These are phyloP conservation scores for Aspergillus hortae DNA, from an alignment of 2,329 filamentous ascomycete genomes.

Conservation along the genomic window DNA sequence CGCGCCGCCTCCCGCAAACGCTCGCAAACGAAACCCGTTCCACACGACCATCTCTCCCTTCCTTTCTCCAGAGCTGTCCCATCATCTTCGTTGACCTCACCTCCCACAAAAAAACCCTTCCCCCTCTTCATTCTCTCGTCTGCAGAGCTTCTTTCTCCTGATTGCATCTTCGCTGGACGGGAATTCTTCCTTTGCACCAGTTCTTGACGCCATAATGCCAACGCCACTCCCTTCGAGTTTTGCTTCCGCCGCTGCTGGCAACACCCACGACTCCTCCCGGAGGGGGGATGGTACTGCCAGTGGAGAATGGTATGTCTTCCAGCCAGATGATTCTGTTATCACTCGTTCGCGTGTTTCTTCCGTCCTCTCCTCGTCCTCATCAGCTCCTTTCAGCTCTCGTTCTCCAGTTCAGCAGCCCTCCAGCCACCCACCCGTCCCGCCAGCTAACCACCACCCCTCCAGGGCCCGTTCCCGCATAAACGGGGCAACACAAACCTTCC, in stretches of 20 bases:
- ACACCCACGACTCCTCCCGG: slow-evolving; percentile 61
- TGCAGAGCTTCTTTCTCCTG: slow-evolving; percentile 14
- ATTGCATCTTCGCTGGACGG: slow-evolving; percentile 17
- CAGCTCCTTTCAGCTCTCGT: background rate
- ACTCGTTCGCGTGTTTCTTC: background rate
- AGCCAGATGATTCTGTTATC: background rate
- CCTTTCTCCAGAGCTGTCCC: background rate
- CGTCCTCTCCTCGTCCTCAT: slow-evolving; percentile 1
- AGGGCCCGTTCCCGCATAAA: slow-evolving; percentile 62
- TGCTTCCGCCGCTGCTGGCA: slow-evolving; percentile 76
- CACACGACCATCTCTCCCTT: background rate
- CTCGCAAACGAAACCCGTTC: slow-evolving; percentile 8
- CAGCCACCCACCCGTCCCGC: background rate
- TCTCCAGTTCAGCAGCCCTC: background rate
- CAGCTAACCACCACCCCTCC: background rate
- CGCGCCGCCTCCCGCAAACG: slow-evolving; percentile 13
- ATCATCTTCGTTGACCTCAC: background rate
- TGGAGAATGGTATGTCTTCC: slow-evolving; percentile 66
- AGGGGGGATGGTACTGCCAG: slow-evolving; percentile 57
- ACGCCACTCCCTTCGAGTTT: slow-evolving; percentile 78
- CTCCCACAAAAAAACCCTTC: background rate
- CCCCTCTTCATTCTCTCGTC: slow-evolving; percentile 16
- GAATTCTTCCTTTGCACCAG: slow-evolving; percentile 17
- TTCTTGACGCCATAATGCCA: slow-evolving; percentile 52
- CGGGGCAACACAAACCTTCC: slow-evolving; percentile 65